phyloP scores from a whole-genome alignment of 805 yeast species.

The Wickerhamomyces mucosus region DNA sequence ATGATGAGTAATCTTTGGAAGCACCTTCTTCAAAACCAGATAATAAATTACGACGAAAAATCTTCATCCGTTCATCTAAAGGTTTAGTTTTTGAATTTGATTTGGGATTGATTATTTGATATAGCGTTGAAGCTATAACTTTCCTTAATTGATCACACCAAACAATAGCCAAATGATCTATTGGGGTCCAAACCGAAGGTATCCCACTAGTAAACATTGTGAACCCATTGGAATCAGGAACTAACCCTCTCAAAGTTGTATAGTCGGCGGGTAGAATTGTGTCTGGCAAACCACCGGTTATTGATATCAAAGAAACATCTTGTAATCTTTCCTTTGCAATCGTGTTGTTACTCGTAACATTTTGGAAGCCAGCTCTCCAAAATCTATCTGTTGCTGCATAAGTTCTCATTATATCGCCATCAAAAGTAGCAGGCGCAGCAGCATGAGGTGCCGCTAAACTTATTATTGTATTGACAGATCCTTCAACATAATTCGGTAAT shows the following conservation, averaged over 20 bases:
- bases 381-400: slow-evolving; percentile 68
- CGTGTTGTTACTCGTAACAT: slow-evolving; percentile 31
- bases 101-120: slow-evolving; percentile 46
- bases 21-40: slow-evolving; percentile 48
- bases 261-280: slow-evolving; percentile 83
- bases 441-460: slow-evolving; percentile 91
- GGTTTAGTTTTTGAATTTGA: slow-evolving; percentile 41
- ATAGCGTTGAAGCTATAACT: slow-evolving; percentile 46
- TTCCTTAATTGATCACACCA: slow-evolving; percentile 90
- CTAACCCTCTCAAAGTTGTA: slow-evolving; percentile 58
- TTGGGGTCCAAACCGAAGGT: slow-evolving; percentile 87
- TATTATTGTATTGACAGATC: slow-evolving; percentile 72
- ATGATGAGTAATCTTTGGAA: slow-evolving; percentile 17
- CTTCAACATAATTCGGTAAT: slow-evolving; percentile 60
- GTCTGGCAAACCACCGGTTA: slow-evolving; percentile 84
- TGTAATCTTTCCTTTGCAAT: slow-evolving; percentile 38
- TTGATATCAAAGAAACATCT: slow-evolving; percentile 65
- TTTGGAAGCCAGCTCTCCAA: slow-evolving; percentile 61
- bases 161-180: slow-evolving; percentile 90
- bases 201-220: slow-evolving; percentile 79
- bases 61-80: slow-evolving; percentile 45
- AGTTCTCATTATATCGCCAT: slow-evolving; percentile 71
- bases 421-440: slow-evolving; percentile 88
- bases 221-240: slow-evolving; percentile 72
- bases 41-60: slow-evolving; percentile 35